Evolutionary conservation across 768 basidiomycete species (phyloP), one percentile per base, ranked within the genome.

Genomic region (Podaxis pistillaris): DNA sequence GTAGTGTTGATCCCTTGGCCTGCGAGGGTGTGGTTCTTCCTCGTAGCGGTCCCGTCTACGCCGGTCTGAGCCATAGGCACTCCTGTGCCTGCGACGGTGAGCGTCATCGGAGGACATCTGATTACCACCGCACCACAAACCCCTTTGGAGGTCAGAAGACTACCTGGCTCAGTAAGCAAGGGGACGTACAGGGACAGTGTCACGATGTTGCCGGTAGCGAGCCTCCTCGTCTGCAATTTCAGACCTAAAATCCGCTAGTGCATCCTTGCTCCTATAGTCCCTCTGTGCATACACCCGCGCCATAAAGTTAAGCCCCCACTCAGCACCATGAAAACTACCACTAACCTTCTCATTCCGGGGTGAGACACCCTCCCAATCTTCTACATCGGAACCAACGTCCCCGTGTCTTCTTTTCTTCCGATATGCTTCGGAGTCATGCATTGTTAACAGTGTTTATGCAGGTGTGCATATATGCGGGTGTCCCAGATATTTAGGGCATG

Each of bases 181-280:
- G 8, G 1, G 40, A 56, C 61, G 61, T 56, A 62, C 61, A 11
- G 55, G 47, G n/a, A 28, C 24, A 26, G 12, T 28, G 11, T 33
- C 33, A 11, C 13, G 46, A n/a, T 19, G 33, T 56, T 37, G 46
- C 19, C 51, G 24, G 15, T 17, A 36, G 15, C 24, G 24, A 8
- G 53, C 37, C 30, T 56, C 61, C 28, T 62, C 54, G 12, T 56
- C 54, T 3, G 47, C 33, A 12, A 62, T 19, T 38, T 49, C 36
- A 30, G 61, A 54, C 38, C 61, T 56, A 22, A 49, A 62, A 30
- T 62, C 61, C 7, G 53, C 37, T 7, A 62, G 44, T 7, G 33
- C 54, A 15, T 62, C 61, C 19, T 30, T 53, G 8, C 19, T 13
- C 15, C 13, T 13, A 3, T 22, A 36, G 2, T 24, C 33, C 5